These are phyloP conservation scores for Penicillium waksmanii DNA, from an alignment of 495 filamentous ascomycete species.

Conservation along the genomic window DNA sequence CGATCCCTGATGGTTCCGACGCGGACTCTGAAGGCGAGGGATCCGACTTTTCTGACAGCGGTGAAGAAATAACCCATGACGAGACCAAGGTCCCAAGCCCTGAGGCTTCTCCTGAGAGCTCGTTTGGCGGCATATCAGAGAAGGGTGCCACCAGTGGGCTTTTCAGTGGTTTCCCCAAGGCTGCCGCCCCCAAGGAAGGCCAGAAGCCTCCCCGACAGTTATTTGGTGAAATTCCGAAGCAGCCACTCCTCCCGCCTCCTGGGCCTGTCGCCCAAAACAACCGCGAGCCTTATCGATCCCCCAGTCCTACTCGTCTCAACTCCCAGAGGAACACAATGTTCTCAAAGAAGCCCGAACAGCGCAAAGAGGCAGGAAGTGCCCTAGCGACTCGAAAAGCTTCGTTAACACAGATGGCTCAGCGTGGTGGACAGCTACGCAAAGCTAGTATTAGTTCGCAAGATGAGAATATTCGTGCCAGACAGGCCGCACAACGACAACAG, in stretches of 20 bases:
- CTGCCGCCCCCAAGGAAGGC: constrained; percentile 21
- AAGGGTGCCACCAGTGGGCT: constrained; percentile 45
- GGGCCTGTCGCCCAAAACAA: constrained; percentile 34
- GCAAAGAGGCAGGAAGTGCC: constrained; percentile 53
- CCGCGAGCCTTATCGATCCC: constrained; percentile 70
- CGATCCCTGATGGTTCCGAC: constrained; percentile 34
- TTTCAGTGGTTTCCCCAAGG: constrained; percentile 42
- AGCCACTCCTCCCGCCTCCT: constrained; percentile 61
- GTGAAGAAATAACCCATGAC: constrained; percentile 62
- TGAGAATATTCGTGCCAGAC: constrained; percentile 33
- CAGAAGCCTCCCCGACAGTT: constrained; percentile 41
- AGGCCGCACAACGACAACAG: constrained; percentile 40
- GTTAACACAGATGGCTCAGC: constrained; percentile 39
- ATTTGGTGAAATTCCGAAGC: constrained; percentile 68
- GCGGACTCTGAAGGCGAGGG: constrained; percentile 35
- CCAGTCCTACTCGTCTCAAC: constrained; percentile 70
- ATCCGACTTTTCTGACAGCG: constrained; percentile 44
- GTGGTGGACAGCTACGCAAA: constrained; percentile 33
- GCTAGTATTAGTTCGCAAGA: constrained; percentile 32
- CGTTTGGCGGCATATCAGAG: constrained; percentile 56
- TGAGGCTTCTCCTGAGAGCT: constrained; percentile 66
- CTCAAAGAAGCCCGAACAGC: constrained; percentile 46
- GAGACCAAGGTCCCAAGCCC: constrained; percentile 48
- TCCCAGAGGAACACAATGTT: constrained; percentile 48
- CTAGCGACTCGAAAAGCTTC: constrained; percentile 45